A percentile compares a stretch with the other conserved stretches of the same genome.
Conservation (phyloP, 148 eudicot genomes). For the Cornus kousa region DNA sequence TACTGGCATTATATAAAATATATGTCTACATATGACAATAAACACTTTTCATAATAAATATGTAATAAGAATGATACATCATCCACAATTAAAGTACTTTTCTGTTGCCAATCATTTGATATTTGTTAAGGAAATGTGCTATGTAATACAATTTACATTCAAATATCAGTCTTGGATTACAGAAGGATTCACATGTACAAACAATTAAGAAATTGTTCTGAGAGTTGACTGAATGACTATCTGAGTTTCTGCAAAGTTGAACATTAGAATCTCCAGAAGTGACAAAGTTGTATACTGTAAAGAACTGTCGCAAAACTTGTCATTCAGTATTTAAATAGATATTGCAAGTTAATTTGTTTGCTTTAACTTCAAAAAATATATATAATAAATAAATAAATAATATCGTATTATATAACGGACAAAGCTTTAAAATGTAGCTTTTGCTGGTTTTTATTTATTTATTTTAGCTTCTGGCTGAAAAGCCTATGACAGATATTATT, state of each 20-base stretch:
- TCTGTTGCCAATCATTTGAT: too few relatives aligned
- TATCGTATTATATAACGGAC: not conserved
- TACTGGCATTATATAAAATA: too few relatives aligned
- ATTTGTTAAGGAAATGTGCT: not conserved
- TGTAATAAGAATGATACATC: not conserved
- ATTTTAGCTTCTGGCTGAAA: too few relatives aligned
- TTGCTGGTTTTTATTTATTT: too few relatives aligned
- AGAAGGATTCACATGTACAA: not conserved
- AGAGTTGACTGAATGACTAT: not conserved
- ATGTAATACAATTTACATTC: not conserved
- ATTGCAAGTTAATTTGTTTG: too few relatives aligned
- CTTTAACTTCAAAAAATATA: not conserved
- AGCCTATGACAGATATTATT: too few relatives aligned
- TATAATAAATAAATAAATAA: slow-evolving; percentile 1
- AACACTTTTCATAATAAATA: not conserved
- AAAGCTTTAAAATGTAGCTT: too few relatives aligned
- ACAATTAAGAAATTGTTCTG: too few relatives aligned
- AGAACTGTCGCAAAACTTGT: not conserved
- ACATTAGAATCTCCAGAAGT: not conserved
- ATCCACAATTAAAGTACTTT: not conserved
- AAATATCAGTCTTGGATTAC: not conserved
- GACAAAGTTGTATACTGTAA: not conserved
- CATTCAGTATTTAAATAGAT: too few relatives aligned
- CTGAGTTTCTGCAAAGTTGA: slow-evolving; percentile 7
- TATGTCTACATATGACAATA: not conserved